phyloP scores from a whole-genome alignment of 805 yeast species.

The Candida caryicola region DNA sequence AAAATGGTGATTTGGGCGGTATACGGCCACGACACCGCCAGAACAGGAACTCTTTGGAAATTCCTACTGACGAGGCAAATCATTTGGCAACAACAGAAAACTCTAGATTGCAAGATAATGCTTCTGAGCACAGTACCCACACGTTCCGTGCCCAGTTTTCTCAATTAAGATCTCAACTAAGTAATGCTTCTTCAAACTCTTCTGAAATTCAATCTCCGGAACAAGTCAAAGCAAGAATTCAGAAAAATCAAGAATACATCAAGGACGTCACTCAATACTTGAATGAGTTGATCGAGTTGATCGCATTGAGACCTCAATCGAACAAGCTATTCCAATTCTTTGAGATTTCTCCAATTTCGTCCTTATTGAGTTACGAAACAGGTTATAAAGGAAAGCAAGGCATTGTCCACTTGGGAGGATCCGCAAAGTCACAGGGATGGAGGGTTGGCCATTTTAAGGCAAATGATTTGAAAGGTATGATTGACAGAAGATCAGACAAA shows the following conservation, averaged over 20 bases:
- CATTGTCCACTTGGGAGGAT: slow-evolving; percentile 69
- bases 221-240: slow-evolving; percentile 20
- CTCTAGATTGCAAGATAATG: slow-evolving; percentile 15
- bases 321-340: slow-evolving; percentile 81
- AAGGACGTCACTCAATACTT: slow-evolving; percentile 64
- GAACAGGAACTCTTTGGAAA: not conserved
- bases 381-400: slow-evolving; percentile 91
- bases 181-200: slow-evolving; percentile 22
- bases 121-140: slow-evolving; percentile 16
- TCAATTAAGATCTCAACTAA: slow-evolving; percentile 29
- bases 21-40: not conserved
- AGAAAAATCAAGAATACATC: slow-evolving; percentile 38
- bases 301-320: slow-evolving; percentile 75
- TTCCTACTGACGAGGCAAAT: not conserved
- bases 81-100: not conserved
- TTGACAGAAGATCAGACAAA: slow-evolving; percentile 83
- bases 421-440: slow-evolving; percentile 93
- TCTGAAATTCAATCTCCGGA: slow-evolving; percentile 29
- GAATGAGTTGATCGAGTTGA: slow-evolving; percentile 52
- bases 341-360: slow-evolving; percentile 85
- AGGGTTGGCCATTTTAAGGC: slow-evolving; percentile 84
- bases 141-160: slow-evolving; percentile 25
- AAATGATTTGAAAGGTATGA: slow-evolving; percentile 80
- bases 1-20: not conserved
- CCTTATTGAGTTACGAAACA: slow-evolving; percentile 76